A percentile compares a stretch with the other conserved stretches of the same genome.
Conservation (phyloP, 2,329 filamentous ascomycete genomes). For the Coniochaeta ligniaria region DNA sequence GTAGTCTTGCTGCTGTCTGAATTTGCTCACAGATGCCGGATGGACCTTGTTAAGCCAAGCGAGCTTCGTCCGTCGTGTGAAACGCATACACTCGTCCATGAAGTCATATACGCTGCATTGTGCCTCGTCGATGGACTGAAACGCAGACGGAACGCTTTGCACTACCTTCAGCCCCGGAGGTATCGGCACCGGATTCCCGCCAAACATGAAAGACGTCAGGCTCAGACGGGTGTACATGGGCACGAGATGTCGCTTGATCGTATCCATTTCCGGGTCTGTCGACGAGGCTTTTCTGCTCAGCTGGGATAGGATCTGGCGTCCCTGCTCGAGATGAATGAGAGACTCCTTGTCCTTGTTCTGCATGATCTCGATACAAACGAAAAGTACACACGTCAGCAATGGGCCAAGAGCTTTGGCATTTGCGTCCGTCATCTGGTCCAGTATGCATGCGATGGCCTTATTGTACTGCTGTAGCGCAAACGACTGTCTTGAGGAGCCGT, state of each 20-base stretch:
- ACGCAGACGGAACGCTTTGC: slow-evolving; percentile 22
- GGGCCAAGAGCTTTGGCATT: slow-evolving; percentile 22
- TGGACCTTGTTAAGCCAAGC: slow-evolving; percentile 18
- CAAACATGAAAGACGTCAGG: slow-evolving; percentile 32
- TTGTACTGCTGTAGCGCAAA: slow-evolving; percentile 40
- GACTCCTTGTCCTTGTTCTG: slow-evolving; percentile 39
- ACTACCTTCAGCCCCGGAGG: slow-evolving; percentile 25
- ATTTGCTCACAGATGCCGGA: slow-evolving; percentile 13
- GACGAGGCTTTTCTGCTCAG: slow-evolving; percentile 18
- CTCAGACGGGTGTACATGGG: slow-evolving; percentile 36
- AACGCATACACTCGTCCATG: slow-evolving; percentile 30
- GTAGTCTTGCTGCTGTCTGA: slow-evolving; percentile 24
- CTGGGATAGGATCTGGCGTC: slow-evolving; percentile 30
- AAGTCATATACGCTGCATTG: slow-evolving; percentile 27
- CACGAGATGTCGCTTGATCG: slow-evolving; percentile 31
- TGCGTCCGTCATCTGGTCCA: slow-evolving; percentile 23
- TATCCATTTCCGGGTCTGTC: slow-evolving; percentile 22
- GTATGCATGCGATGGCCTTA: slow-evolving; percentile 35
- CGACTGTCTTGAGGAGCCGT: slow-evolving; percentile 10
- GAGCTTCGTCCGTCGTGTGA: slow-evolving; percentile 20
- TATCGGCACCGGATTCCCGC: slow-evolving; percentile 26
- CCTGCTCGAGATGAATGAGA: slow-evolving; percentile 35
- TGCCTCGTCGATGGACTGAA: slow-evolving; percentile 22
- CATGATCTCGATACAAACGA: slow-evolving; percentile 48
- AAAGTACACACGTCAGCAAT: slow-evolving; percentile 38